These are phyloP conservation scores for Penicillium freii DNA, from an alignment of 2,329 filamentous ascomycete species.

Conservation along the genomic window DNA sequence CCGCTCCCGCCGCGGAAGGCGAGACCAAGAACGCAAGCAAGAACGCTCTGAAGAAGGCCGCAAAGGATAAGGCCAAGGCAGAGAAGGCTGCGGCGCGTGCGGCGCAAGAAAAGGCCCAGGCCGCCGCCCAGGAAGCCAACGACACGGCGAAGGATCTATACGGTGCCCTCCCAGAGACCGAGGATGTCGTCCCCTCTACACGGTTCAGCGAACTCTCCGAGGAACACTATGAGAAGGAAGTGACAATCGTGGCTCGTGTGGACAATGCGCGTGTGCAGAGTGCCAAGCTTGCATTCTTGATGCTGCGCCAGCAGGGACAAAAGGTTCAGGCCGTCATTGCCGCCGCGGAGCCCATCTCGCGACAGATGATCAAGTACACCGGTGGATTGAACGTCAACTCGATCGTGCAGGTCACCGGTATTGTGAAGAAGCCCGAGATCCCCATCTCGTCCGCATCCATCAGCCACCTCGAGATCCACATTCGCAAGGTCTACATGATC, in stretches of 20 bases:
- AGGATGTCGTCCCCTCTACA: conserved; percentile 60
- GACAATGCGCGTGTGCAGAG: conserved; percentile 86
- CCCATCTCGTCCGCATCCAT: conserved; percentile 86
- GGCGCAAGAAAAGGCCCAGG: conserved; percentile 71
- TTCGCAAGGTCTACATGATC: conserved; percentile 79
- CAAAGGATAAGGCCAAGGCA: conserved; percentile 86
- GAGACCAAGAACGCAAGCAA: conserved; percentile 56
- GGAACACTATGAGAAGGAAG: conserved; percentile 64
- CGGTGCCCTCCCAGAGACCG: conserved; percentile 63
- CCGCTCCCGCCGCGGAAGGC: conserved; percentile 37
- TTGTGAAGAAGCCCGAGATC: conserved; percentile 77
- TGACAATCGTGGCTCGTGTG: conserved; percentile 76
- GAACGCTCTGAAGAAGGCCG: conserved; percentile 80
- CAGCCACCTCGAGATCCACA: conserved; percentile 78
- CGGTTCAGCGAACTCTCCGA: conserved; percentile 57
- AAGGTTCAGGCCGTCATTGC: conserved; percentile 77
- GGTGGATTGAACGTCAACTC: conserved; percentile 73
- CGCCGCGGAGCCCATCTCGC: conserved; percentile 64
- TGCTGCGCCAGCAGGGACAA: conserved; percentile 74
- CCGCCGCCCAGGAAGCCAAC: conserved; percentile 63
- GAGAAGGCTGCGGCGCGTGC: conserved; percentile 69
- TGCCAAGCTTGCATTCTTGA: conserved; percentile 87
- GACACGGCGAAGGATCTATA: conserved; percentile 70
- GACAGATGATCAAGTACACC: conserved; percentile 94
- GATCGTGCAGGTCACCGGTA: conserved; percentile 76